phyloP scores from a whole-genome alignment of 2,329 filamentous ascomycete genomes.

The Neurospora sp. region DNA sequence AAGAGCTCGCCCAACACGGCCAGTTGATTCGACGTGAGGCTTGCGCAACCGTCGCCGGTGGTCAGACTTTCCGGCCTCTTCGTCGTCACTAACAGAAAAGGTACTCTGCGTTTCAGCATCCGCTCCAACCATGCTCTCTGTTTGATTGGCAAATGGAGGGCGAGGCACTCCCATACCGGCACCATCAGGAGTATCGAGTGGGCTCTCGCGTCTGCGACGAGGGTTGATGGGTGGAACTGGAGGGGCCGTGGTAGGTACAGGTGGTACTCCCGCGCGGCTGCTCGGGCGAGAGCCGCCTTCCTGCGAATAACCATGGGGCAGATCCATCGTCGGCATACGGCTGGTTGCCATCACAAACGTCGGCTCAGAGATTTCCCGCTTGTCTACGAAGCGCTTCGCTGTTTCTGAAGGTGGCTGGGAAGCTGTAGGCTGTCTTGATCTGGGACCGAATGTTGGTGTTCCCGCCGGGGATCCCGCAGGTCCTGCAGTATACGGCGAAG shows the following conservation, averaged over 20 bases:
- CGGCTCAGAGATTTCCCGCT: constrained; percentile 41
- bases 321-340: constrained; percentile 32
- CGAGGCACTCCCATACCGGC: constrained; percentile 23
- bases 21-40: constrained; percentile 30
- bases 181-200: constrained; percentile 30
- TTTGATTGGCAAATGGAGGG: constrained; percentile 19
- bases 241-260: constrained; percentile 24
- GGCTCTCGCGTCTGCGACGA: constrained; percentile 33
- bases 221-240: constrained; percentile 52
- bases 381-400: constrained; percentile 33
- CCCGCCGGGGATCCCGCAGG: constrained; percentile 21
- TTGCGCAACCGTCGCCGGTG: constrained; percentile 35
- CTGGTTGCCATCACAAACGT: constrained; percentile 36
- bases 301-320: constrained; percentile 20
- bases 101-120: constrained; percentile 18
- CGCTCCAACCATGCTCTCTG: constrained; percentile 10
- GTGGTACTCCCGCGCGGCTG: constrained; percentile 16
- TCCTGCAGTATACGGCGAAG: constrained; percentile 23
- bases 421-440: constrained; percentile 26
- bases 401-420: constrained; percentile 25
- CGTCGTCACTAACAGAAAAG: constrained; percentile 29
- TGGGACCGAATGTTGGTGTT: constrained; percentile 24
- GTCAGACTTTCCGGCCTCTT: constrained; percentile 25
- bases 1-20: constrained; percentile 8
- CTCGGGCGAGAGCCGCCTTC: constrained; percentile 5